These are phyloP conservation scores for Fusarium praegraminearum DNA, from an alignment of 2,329 filamentous ascomycete species.

Conservation along the genomic window DNA sequence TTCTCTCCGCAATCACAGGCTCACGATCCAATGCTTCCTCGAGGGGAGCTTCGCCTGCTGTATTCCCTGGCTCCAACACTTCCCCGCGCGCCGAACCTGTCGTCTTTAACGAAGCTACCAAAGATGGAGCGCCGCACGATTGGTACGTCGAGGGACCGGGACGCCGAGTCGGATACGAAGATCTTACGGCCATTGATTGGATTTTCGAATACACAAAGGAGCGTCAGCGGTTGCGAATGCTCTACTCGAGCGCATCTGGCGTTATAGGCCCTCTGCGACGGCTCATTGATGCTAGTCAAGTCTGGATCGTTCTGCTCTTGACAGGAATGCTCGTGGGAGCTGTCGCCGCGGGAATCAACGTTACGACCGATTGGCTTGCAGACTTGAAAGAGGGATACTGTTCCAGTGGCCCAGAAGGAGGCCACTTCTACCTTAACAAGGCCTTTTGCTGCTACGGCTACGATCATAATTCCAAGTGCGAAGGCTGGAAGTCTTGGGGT, in stretches of 20 bases:
- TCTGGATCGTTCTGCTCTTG: conserved; percentile 89
- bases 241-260: conserved; percentile 77
- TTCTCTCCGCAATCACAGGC: conserved; percentile 62
- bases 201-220: conserved; percentile 99
- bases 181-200: conserved; percentile 98
- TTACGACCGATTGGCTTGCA: conserved; percentile 91
- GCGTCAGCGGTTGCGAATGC: conserved; percentile 83
- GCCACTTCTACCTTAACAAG: conserved; percentile 90
- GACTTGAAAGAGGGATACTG: conserved; percentile 94
- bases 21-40: conserved; percentile 31
- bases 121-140: conserved; percentile 70
- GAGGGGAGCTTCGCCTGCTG: conserved; percentile 38
- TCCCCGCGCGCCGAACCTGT: conserved; percentile 25
- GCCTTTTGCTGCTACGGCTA: conserved; percentile 95
- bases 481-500: conserved; percentile 90
- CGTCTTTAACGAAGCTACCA: conserved; percentile 48
- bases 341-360: conserved; percentile 89
- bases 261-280: conserved; percentile 78
- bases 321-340: conserved; percentile 87
- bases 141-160: conserved; percentile 94
- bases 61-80: conserved; percentile 25
- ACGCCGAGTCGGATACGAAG: conserved; percentile 91
- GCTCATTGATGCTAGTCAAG: conserved; percentile 85
- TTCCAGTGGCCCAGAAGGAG: conserved; percentile 77
- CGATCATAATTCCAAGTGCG: conserved; percentile 82